Evolutionary conservation across 2,329 filamentous ascomycete species (phyloP).

Genomic region (Sporothrix protearum): DNA sequence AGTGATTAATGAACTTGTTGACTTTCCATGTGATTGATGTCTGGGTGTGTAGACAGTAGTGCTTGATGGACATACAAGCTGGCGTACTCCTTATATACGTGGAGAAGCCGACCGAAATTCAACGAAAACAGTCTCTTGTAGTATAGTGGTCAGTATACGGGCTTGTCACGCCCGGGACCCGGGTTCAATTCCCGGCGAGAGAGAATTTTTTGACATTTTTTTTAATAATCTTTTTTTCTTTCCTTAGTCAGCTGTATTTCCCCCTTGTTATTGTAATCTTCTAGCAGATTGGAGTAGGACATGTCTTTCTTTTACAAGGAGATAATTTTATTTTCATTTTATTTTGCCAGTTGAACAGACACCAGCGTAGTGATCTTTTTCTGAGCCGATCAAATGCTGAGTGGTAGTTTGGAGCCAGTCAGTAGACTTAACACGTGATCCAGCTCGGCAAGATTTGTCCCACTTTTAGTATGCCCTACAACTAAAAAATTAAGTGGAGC

Average conservation of each 20-base stretch:
- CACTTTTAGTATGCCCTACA: slow-evolving; percentile 11
- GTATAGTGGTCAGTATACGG: slow-evolving; percentile 26
- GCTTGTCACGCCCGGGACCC: neutral
- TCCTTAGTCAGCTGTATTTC: no score
- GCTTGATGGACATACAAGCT: neutral
- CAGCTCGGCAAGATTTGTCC: no score
- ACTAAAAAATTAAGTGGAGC: slow-evolving; percentile 6
- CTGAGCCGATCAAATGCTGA: neutral
- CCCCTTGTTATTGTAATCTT: neutral
- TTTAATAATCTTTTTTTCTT: neutral
- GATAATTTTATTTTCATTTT: no score
- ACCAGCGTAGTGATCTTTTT: no score
- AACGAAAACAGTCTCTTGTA: slow-evolving; percentile 25
- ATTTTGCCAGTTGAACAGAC: no score
- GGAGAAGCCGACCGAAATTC: neutral
- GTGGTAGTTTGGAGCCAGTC: no score
- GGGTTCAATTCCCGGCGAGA: slow-evolving; percentile 3
- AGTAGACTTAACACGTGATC: neutral
- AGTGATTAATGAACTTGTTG: neutral
- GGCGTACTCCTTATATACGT: neutral
- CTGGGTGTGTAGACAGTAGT: neutral
- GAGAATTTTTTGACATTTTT: neutral
- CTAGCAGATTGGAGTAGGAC: no score
- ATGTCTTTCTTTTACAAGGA: no score
- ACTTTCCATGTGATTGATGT: neutral